Conservation (phyloP, 129 eudicot genomes). For the Saussurea involucrata region DNA sequence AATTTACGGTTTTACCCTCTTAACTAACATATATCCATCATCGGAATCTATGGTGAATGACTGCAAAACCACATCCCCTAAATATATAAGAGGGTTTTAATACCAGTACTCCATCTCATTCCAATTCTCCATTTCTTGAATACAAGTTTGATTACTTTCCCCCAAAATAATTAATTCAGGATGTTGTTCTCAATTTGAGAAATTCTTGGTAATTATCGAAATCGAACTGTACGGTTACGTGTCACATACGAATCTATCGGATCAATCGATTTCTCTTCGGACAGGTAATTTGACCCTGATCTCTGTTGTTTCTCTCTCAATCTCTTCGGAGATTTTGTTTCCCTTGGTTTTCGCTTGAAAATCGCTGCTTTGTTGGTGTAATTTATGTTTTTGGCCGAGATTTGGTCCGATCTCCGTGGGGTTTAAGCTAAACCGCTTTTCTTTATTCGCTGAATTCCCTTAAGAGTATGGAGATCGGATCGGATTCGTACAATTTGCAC, state of each 20-base stretch:
- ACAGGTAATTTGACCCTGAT: constrained; percentile 24
- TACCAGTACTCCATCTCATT: constrained; percentile 5
- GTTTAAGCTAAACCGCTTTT: constrained; percentile 21
- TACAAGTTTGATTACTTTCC: not conserved
- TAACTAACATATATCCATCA: constrained; percentile 20
- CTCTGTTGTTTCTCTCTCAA: not conserved
- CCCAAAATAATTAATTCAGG: not conserved
- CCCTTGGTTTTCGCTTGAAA: constrained; percentile 7
- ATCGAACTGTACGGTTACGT: constrained; percentile 28
- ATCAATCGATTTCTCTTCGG: constrained; percentile 9
- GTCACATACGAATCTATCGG: constrained; percentile 7
- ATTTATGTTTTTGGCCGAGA: constrained; percentile 11
- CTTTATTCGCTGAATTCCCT: not conserved
- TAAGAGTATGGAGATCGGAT: constrained; percentile 21
- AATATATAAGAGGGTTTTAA: constrained; percentile 21
- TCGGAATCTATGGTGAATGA: constrained; percentile 28
- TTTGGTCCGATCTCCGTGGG: constrained; percentile 33
- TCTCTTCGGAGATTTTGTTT: not conserved
- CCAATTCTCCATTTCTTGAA: constrained; percentile 14
- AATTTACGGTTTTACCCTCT: constrained; percentile 19
- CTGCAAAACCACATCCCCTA: constrained; percentile 33
- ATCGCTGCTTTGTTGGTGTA: constrained; percentile 13
- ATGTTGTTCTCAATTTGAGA: not conserved
- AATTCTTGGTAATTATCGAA: not conserved
- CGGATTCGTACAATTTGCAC: constrained; percentile 17